Percentiles rank a stretch among this genome's conserved stretches.
Evolutionary conservation across 805 yeast genomes (phyloP).

Genomic region (Metschnikowia gelsemii): DNA sequence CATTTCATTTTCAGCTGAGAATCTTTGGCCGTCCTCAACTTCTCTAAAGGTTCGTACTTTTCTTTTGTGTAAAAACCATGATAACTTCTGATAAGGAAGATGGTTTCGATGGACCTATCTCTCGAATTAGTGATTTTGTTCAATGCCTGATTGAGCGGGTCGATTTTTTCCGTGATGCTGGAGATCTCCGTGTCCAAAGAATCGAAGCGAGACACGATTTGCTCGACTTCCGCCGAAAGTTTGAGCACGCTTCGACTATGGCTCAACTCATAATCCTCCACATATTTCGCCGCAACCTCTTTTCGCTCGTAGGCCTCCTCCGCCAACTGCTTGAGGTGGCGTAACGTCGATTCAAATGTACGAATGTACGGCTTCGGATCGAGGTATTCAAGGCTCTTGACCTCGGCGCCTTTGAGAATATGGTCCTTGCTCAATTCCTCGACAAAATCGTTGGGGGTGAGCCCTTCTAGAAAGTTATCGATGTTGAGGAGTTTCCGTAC

Average conservation of each 20-base stretch:
- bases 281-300: slow-evolving; percentile 52
- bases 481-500: slow-evolving; percentile 54
- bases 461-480: slow-evolving; percentile 64
- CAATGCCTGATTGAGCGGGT: slow-evolving; percentile 68
- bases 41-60: slow-evolving; percentile 54
- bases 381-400: slow-evolving; percentile 52
- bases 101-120: slow-evolving; percentile 69
- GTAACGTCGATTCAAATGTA: slow-evolving; percentile 82
- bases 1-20: slow-evolving; percentile 58
- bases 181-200: slow-evolving; percentile 53
- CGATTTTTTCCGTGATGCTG: slow-evolving; percentile 56
- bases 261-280: slow-evolving; percentile 57
- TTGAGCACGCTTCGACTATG: slow-evolving; percentile 68
- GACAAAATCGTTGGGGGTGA: slow-evolving; percentile 75
- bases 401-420: slow-evolving; percentile 49
- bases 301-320: slow-evolving; percentile 55
- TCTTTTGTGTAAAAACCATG: slow-evolving; percentile 68
- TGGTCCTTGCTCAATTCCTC: slow-evolving; percentile 76
- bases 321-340: slow-evolving; percentile 62
- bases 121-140: slow-evolving; percentile 68
- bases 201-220: slow-evolving; percentile 48
- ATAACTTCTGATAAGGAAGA: slow-evolving; percentile 72
- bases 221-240: slow-evolving; percentile 48
- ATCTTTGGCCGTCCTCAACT: slow-evolving; percentile 49
- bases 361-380: slow-evolving; percentile 95